Percentiles rank a stretch among this genome's conserved stretches.
Evolutionary conservation across 306 rosid genomes (phyloP).

Genomic region (Acacia melanoxylon): DNA sequence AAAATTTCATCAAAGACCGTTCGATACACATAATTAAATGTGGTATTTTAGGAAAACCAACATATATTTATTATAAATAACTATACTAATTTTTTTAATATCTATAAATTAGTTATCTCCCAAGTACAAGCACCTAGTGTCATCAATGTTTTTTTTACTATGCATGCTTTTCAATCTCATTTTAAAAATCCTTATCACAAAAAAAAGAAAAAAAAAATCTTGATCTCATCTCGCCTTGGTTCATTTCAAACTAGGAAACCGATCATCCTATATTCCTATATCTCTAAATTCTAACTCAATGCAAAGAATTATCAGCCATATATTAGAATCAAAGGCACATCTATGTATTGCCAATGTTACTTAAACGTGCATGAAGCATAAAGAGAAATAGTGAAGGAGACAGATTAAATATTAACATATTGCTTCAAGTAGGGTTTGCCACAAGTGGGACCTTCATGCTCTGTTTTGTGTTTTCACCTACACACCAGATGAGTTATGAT

Average conservation of each 20-base stretch:
- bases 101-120: too few species aligned
- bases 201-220: background rate
- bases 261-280: too few species aligned
- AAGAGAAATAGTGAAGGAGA: background rate
- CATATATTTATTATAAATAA: too few species aligned
- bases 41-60: too few species aligned
- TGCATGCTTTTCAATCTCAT: too few species aligned
- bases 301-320: background rate
- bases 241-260: too few species aligned
- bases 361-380: background rate
- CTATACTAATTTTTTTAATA: too few species aligned
- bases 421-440: background rate
- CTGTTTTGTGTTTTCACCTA: background rate
- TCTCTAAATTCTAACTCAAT: background rate
- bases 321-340: background rate
- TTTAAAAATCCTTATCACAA: too few species aligned
- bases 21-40: too few species aligned
- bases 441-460: background rate
- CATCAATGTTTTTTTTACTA: too few species aligned
- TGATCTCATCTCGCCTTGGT: background rate
- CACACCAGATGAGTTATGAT: background rate
- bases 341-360: background rate
- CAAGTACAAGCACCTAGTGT: too few species aligned
- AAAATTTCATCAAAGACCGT: accelerated
- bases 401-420: background rate